These are phyloP conservation scores for Lipomyces orientalis DNA, from an alignment of 805 yeast genomes.

Conservation along the genomic window DNA sequence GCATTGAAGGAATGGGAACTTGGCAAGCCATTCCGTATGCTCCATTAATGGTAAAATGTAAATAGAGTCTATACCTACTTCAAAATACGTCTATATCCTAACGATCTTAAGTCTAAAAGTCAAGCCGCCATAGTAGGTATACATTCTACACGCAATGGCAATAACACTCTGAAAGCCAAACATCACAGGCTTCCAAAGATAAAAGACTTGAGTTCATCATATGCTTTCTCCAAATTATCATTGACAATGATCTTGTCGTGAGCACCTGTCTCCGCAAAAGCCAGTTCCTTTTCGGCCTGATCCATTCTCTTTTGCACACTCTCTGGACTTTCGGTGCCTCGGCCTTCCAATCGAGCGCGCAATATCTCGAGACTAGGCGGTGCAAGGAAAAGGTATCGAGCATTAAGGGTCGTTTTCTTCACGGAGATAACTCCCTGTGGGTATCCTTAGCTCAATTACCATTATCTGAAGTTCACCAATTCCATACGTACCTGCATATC, in stretches of 20 bases:
- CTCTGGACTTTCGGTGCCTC: constrained; percentile 96
- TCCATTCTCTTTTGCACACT: constrained; percentile 79
- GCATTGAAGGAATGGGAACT: constrained; percentile 61
- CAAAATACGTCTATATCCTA: not conserved
- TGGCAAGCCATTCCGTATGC: constrained; percentile 38
- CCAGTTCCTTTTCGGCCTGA: constrained; percentile 89
- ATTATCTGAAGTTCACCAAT: not conserved
- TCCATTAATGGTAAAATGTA: constrained; percentile 26
- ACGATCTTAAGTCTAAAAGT: not conserved
- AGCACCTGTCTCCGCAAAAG: constrained; percentile 82
- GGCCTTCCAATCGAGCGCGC: constrained; percentile 72
- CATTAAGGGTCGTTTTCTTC: constrained; percentile 79
- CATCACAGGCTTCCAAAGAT: constrained; percentile 54
- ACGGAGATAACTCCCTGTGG: constrained; percentile 83
- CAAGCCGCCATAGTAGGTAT: not conserved
- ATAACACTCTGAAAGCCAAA: not conserved
- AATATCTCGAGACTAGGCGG: constrained; percentile 90
- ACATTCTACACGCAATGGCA: not conserved
- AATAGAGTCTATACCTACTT: not conserved
- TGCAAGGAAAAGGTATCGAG: constrained; percentile 83
- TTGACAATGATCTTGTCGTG: constrained; percentile 89
- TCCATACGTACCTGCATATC: constrained; percentile 73
- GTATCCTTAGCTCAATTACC: not conserved
- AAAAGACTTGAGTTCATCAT: constrained; percentile 76
- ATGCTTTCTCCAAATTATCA: constrained; percentile 90